These are phyloP conservation scores for Apiospora saccharicola DNA, from an alignment of 2,329 filamentous ascomycete genomes.

Conservation along the genomic window DNA sequence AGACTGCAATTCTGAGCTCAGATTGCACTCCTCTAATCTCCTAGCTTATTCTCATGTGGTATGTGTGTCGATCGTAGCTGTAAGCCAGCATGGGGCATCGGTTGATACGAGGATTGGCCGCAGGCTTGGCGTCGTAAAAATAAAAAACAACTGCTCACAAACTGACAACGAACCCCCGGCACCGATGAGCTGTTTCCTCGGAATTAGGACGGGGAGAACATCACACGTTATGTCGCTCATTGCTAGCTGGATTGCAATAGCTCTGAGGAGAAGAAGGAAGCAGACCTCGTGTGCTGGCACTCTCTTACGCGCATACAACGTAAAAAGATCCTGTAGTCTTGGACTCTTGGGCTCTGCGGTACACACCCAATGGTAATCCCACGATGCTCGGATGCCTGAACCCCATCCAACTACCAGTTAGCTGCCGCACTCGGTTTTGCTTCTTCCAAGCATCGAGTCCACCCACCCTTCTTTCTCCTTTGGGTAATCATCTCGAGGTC, in stretches of 20 bases:
- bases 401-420: constrained; percentile 8
- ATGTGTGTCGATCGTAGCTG: constrained; percentile 1
- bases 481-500: constrained; percentile 4
- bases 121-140: neutral
- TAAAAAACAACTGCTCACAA: neutral
- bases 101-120: constrained; percentile 8
- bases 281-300: neutral
- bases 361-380: neutral
- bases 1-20: neutral
- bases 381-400: constrained; percentile 6
- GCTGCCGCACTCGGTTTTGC: constrained; percentile 9
- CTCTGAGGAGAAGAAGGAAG: neutral
- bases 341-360: neutral
- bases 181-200: neutral
- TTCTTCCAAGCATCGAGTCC: constrained; percentile 8
- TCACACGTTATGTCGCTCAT: neutral
- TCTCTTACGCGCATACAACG: neutral
- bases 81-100: neutral
- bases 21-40: neutral
- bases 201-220: neutral
- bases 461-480: constrained; percentile 14
- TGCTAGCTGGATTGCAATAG: neutral
- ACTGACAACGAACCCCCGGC: neutral
- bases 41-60: neutral
- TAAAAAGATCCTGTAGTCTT: neutral